These are phyloP conservation scores for Pythium brassicae DNA, from an alignment of 352 stramenopile species.

Conservation along the genomic window DNA sequence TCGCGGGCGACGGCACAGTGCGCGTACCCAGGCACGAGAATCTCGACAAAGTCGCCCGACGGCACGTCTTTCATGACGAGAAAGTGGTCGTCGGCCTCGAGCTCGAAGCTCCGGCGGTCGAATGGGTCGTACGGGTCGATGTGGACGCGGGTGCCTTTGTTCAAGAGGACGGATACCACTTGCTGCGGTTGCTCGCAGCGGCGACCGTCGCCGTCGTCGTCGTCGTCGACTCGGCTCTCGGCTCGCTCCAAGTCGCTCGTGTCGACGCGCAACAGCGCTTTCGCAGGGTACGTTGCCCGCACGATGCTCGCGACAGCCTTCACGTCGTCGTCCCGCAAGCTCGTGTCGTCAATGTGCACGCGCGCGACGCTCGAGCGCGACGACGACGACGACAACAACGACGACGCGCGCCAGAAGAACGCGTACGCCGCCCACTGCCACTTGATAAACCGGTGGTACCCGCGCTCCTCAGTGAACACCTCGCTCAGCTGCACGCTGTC, in stretches of 20 bases:
- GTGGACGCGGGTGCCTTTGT: slow-evolving; percentile 6
- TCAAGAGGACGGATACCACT: slow-evolving; percentile 12
- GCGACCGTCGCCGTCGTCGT: neutral
- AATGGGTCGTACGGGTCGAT: slow-evolving; percentile 9
- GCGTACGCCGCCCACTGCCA: slow-evolving; percentile 16
- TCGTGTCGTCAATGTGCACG: slow-evolving; percentile 10
- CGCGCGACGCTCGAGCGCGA: neutral
- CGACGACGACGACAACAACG: neutral
- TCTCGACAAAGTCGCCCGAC: slow-evolving; percentile 7
- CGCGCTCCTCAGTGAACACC: slow-evolving; percentile 8
- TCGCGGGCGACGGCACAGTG: slow-evolving; percentile 10
- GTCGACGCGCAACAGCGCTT: slow-evolving; percentile 1
- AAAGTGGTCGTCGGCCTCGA: slow-evolving; percentile 13
- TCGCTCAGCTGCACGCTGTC: slow-evolving; percentile 6
- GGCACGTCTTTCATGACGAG: slow-evolving; percentile 16
- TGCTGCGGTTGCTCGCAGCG: neutral
- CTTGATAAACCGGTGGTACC: slow-evolving; percentile 7
- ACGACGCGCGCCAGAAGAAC: slow-evolving; percentile 12
- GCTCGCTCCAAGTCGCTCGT: neutral
- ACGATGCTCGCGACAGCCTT: slow-evolving; percentile 7
- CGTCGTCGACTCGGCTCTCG: neutral
- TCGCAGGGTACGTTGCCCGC: slow-evolving; percentile 10
- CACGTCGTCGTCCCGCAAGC: slow-evolving; percentile 6
- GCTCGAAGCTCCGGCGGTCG: neutral
- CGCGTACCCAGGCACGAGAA: slow-evolving; percentile 15